Evolutionary conservation across 768 basidiomycete species (phyloP), one percentile per base, ranked within the genome.

Genomic region (Podaxis mareebaensis): DNA sequence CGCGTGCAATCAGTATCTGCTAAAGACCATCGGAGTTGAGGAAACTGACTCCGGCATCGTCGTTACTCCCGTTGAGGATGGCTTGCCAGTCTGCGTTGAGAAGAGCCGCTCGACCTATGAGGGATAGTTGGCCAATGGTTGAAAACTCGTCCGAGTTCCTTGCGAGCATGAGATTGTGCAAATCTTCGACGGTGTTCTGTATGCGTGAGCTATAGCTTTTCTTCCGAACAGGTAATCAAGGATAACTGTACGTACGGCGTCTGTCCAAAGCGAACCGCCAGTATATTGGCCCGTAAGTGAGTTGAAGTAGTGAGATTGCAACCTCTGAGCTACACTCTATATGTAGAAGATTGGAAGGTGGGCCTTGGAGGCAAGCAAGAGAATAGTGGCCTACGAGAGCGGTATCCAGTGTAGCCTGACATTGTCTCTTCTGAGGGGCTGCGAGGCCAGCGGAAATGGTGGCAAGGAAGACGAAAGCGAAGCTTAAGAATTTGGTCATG

Each of bases 131-230:
- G 6, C 79, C 81, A 2, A 84, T 73, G 4, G 72, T 69, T 11
- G 71, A 64, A 52, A 77, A 85, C 15, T 79, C 71, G 61, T 82
- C 68, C 3, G 73, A 75, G 13, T 76, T 77, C 4, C 79, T 80
- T 12, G 78, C 80, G 12, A 86, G 77, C 85, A 86, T 86, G 57
- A 86, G 71, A 70, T 84, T 85, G 66, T 86, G 83, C 13, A 86
- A 69, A 65, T 85, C 84, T 67, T 86, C 85, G 33, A 85, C 66
- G 4, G 84, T 77, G 65, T 86, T 86, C 85, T 86, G 53, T 17
- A 53, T 22, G 20, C 24, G 30, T 44, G 48, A 62, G 13, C 26
- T 44, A 46, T 13, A 49, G 56, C 42, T 33, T 17, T 7, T 20
- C n/a, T 20, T 46, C 20, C 20, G 5, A 24, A 8, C 10, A 30